Evolutionary conservation across 2,329 filamentous ascomycete species (phyloP), one percentile per base, ranked within the genome.

Genomic region (Neopestalotiopsis sp.): DNA sequence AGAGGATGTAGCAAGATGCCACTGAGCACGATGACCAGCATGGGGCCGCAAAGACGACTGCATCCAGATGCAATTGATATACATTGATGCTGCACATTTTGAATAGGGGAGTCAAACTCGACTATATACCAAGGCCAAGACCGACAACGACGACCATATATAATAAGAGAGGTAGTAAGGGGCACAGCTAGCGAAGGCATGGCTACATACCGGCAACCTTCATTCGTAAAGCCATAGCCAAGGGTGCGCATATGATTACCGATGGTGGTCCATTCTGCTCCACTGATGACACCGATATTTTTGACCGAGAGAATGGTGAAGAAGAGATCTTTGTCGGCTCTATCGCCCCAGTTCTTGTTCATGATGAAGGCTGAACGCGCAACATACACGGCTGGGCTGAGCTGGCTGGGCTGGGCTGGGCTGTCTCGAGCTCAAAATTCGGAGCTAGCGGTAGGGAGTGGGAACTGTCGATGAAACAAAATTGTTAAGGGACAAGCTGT

Each of bases 151-250:
- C 20, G 57, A 13, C 24, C 24, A 59, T 28, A 30, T 52, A 59
- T 59, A 20, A 59, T 30, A 32, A 52, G 24, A 63, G 56, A 49
- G 52, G 66, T 58, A 68, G 67, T 60, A 30, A 62, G 49, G 34
- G 61, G 61, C 64, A 61, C 30, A 30, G 57, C 34, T 30, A 20
- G 10, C 28, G 30, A 40, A 56, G 57, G 34, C 67, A 60, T 24
- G 20, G 6, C n/a, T 63, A 85, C 87, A 81, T 81, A 90, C 88
- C 88, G 86, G 73, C 88, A 90, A 73, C 88, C 88, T 76, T 90
- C 88, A 81, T 90, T 90, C 20, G 88, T 90, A 77, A 90, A 90
- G 78, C 87, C 86, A 74, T 90, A 90, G 67, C 88, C 88, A 68
- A 89, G 74, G 45, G 80, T 78, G 70, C 88, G 83, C 88, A 90